A percentile compares a stretch with the other conserved stretches of the same genome.
These are phyloP conservation scores for Trichoderma sp. DNA, from an alignment of 2,329 filamentous ascomycete species.

Conservation along the genomic window DNA sequence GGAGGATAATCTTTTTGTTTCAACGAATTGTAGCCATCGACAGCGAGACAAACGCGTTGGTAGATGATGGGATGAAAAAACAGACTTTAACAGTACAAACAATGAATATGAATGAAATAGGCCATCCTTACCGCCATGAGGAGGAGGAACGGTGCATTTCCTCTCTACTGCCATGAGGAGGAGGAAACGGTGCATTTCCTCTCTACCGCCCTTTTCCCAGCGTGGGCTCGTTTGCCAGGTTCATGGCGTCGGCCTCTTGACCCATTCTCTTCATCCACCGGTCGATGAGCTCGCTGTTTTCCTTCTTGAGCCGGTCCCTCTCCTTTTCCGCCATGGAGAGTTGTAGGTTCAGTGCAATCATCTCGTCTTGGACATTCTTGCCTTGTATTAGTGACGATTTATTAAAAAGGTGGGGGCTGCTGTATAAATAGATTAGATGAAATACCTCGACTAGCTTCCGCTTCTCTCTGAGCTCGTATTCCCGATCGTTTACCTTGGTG, in stretches of 20 bases:
- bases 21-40: constrained; percentile 4
- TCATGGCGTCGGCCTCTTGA: constrained; percentile 86
- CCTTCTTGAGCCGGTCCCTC: constrained; percentile 68
- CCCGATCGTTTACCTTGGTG: constrained; percentile 72
- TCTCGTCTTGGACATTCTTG: constrained; percentile 88
- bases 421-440: not conserved
- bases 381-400: constrained; percentile 23
- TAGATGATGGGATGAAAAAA: constrained; percentile 1
- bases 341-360: constrained; percentile 83
- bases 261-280: constrained; percentile 90
- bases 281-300: constrained; percentile 87
- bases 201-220: constrained; percentile 34
- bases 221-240: constrained; percentile 60
- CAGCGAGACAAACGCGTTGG: constrained; percentile 4
- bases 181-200: not conserved
- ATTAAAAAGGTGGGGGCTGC: not conserved
- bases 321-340: constrained; percentile 82
- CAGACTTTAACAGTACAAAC: not conserved
- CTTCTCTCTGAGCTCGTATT: constrained; percentile 84
- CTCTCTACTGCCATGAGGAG: not conserved
- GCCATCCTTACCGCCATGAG: constrained; percentile 13
- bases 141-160: too few relatives aligned
- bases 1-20: constrained; percentile 10
- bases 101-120: constrained; percentile 6
- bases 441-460: constrained; percentile 74